Conservation (phyloP, 2,329 filamentous ascomycete genomes). For the Aspergillus tubingensis region DNA sequence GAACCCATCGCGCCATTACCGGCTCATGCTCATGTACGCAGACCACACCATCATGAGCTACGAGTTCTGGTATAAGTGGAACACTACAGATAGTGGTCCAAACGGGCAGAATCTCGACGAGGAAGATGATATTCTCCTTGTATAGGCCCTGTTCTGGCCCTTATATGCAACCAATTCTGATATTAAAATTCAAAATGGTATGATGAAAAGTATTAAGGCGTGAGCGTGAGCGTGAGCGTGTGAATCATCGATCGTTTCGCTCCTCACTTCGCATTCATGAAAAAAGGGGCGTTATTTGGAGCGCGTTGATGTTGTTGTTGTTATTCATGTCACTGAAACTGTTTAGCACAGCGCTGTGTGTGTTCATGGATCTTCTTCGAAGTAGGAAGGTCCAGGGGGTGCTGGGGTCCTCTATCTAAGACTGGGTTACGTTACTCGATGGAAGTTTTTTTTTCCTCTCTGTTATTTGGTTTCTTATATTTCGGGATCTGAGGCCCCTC, state of each 20-base stretch:
- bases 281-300: not conserved
- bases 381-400: not conserved
- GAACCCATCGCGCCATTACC: slow-evolving; percentile 47
- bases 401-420: not conserved
- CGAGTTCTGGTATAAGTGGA: slow-evolving; percentile 55
- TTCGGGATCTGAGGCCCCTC: not conserved
- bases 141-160: slow-evolving; percentile 7
- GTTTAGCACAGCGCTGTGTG: no score
- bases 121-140: slow-evolving; percentile 18
- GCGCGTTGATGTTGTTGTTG: not conserved
- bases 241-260: not conserved
- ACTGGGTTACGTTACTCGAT: not conserved
- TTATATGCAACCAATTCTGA: not conserved
- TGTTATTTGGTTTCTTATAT: not conserved
- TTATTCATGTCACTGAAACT: no score
- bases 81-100: slow-evolving; percentile 11
- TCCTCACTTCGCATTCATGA: not conserved
- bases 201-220: not conserved
- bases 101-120: slow-evolving; percentile 12
- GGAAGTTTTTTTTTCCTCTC: not conserved
- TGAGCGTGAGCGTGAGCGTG: not conserved
- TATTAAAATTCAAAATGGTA: not conserved
- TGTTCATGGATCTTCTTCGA: no score
- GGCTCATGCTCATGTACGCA: slow-evolving; percentile 58
- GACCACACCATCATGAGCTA: slow-evolving; percentile 62